These are phyloP conservation scores for Cavenderia fasciculata DNA, from an alignment of 78 protist genomes.

Conservation along the genomic window DNA sequence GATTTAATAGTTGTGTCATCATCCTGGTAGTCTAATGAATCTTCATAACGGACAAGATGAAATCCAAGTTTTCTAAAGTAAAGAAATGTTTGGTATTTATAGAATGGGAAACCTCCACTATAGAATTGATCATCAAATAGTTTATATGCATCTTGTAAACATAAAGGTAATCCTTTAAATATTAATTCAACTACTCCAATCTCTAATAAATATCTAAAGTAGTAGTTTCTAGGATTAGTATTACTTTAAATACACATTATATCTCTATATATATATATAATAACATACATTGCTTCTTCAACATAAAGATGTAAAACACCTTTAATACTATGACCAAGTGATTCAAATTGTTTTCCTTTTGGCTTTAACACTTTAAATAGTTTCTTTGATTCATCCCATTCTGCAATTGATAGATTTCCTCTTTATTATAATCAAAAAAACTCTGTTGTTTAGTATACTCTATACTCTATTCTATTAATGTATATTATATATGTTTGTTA, in stretches of 20 bases:
- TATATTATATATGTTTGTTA: too few relatives aligned
- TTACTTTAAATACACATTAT: too few relatives aligned
- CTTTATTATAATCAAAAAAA: constrained; percentile 15
- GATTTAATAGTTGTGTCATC: too few relatives aligned
- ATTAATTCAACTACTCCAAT: constrained; percentile 14
- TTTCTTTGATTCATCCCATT: not conserved
- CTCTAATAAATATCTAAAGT: constrained; percentile 7
- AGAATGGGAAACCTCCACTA: constrained; percentile 9
- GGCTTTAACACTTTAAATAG: constrained; percentile 1
- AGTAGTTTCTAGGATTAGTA: too few relatives aligned
- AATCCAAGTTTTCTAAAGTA: constrained; percentile 33
- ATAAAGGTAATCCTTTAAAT: constrained; percentile 8
- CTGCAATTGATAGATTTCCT: constrained; percentile 10
- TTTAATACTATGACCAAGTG: constrained; percentile 23
- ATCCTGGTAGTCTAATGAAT: too few relatives aligned
- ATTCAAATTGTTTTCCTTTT: constrained; percentile 36
- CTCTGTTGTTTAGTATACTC: too few relatives aligned
- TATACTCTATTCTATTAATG: too few relatives aligned
- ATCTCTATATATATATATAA: too few relatives aligned
- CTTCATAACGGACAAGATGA: constrained; percentile 19
- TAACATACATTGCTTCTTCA: constrained; percentile 47
- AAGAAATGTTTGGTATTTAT: constrained; percentile 5
- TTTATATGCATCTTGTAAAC: constrained; percentile 34
- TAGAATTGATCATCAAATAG: constrained; percentile 6
- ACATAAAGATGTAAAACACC: constrained; percentile 12